A percentile compares a stretch with the other conserved stretches of the same genome.
These are phyloP conservation scores for Iberis pinnata DNA, from an alignment of 345 rosid genomes.

Conservation along the genomic window DNA sequence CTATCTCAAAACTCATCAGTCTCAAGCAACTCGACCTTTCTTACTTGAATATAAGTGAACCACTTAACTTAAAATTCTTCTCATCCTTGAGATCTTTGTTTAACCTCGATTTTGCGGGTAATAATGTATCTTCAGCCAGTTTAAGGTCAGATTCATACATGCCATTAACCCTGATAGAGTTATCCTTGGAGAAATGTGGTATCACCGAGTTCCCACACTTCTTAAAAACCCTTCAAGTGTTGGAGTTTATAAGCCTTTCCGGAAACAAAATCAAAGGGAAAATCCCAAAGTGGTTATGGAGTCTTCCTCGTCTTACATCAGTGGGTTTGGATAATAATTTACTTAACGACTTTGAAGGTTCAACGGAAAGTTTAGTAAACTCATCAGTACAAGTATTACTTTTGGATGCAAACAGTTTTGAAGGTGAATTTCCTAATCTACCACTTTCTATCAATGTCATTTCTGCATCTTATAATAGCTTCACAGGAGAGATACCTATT, in stretches of 20 bases:
- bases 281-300: conserved; percentile 26
- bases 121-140: conserved; percentile 14
- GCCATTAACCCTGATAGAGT: conserved; percentile 1
- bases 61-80: neutral
- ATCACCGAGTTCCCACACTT: conserved; percentile 14
- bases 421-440: conserved; percentile 14
- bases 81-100: neutral
- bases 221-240: conserved; percentile 1
- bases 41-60: neutral
- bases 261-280: conserved; percentile 19
- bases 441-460: conserved; percentile 11
- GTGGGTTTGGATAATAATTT: conserved; percentile 8
- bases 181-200: neutral
- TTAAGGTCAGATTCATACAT: conserved; percentile 12
- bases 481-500: conserved; percentile 20
- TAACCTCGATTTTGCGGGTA: neutral
- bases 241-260: conserved; percentile 8
- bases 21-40: neutral
- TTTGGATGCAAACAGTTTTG: conserved; percentile 4
- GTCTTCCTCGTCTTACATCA: conserved; percentile 5
- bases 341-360: conserved; percentile 21
- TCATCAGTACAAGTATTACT: conserved; percentile 11
- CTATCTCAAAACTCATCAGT: conserved; percentile 15
- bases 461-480: conserved; percentile 18
- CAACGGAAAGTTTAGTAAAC: conserved; percentile 5